Evolutionary conservation across 2,329 filamentous ascomycete species (phyloP), one percentile per base, ranked within the genome.

Genomic region (Emmonsiellopsis sp.): DNA sequence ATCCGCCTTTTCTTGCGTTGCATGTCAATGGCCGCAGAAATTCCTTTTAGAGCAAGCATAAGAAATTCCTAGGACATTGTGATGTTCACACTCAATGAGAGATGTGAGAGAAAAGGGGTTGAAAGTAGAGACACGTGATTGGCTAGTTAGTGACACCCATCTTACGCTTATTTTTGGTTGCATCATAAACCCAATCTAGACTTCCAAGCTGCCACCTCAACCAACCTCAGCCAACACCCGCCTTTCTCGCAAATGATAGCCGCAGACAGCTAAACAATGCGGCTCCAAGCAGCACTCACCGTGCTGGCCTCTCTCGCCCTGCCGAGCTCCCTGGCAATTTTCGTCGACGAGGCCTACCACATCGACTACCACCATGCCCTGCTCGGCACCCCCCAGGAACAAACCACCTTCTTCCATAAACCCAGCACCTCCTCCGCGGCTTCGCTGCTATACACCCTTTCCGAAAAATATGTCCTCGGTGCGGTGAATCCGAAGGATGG

Each of bases 301-400:
- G 56, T 68, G 59, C 62, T 70, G 60, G 65, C 70, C 58, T 69
- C 65, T 50, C 83, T 63, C 74, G 33, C 21, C 21, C 74, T 61
- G 67, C 76, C 62, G 64, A 76, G 65, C 74, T 62, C 81, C 50
- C 67, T 72, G 64, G 88, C 90, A 59, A 83, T 97, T 56, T 95
- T 90, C 74, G 78, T 81, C 61, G 93, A 98, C 67, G 92, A 98
- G 71, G 90, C 94, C 61, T 91, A 85, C 74, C 81, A 88, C 63
- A 82, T 94, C 68, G 93, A 98, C 73, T 97, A 90, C 74, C 92
- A 97, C 73, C 84, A 95, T 74, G 83, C 88, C 59, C 84, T 97
- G 48, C 76, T 98, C 64, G 93, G 93, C 64, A 74, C 88, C 39
- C 90, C 93, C 52, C 86, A 86, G 68, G 77, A 82, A 67, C 82